phyloP scores from a whole-genome alignment of 768 basidiomycete genomes.

The Tremella mesenterica region DNA sequence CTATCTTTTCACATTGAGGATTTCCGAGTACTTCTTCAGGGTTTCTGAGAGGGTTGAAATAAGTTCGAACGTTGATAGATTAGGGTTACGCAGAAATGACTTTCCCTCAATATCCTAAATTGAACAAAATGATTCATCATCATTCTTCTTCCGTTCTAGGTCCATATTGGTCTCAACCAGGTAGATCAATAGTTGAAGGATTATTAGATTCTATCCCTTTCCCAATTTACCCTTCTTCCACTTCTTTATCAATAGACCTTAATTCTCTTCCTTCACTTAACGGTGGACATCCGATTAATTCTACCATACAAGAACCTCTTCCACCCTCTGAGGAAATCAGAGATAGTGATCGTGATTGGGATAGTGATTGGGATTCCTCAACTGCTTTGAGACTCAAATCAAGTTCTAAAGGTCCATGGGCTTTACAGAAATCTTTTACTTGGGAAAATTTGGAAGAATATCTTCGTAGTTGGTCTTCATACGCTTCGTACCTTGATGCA shows the following conservation, averaged over 20 bases:
- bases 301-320: background rate
- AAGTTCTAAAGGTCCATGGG: slow-evolving; percentile 50
- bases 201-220: slow-evolving; percentile 60
- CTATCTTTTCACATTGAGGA: no score
- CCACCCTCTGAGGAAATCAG: background rate
- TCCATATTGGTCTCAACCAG: slow-evolving; percentile 64
- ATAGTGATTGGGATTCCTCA: slow-evolving; percentile 19
- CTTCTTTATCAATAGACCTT: background rate
- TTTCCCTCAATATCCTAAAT: slow-evolving; percentile 55
- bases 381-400: slow-evolving; percentile 25
- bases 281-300: background rate
- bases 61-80: background rate
- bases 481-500: slow-evolving; percentile 59
- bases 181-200: slow-evolving; percentile 62
- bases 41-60: no score
- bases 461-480: slow-evolving; percentile 61
- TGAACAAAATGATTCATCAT: slow-evolving; percentile 53
- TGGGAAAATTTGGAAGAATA: slow-evolving; percentile 63
- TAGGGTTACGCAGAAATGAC: slow-evolving; percentile 61
- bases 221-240: slow-evolving; percentile 20
- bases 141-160: slow-evolving; percentile 51
- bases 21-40: no score
- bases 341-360: no score
- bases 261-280: slow-evolving; percentile 5
- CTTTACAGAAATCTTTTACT: slow-evolving; percentile 55